phyloP scores from a whole-genome alignment of 2,329 filamentous ascomycete genomes.

The Furcasterigmium sp. region DNA sequence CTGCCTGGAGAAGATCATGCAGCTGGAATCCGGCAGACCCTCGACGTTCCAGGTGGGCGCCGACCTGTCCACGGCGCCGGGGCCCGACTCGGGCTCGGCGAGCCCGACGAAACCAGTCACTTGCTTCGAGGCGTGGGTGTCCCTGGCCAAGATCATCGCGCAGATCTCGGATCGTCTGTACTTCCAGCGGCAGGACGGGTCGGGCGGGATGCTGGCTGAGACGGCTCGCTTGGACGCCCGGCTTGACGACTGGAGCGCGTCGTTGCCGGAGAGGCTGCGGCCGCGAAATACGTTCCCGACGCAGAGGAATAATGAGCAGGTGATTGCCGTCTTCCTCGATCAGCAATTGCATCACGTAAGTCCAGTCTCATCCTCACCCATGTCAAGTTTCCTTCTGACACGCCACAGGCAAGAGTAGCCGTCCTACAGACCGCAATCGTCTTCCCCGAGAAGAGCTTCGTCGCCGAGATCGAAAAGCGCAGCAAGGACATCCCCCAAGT shows the following conservation, averaged over 20 bases:
- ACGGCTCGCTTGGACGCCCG: constrained; percentile 11
- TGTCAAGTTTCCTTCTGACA: neutral
- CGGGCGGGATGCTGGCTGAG: constrained; percentile 6
- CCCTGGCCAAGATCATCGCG: constrained; percentile 11
- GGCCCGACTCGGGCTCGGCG: neutral
- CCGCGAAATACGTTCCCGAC: constrained; percentile 1
- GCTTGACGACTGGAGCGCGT: constrained; percentile 10
- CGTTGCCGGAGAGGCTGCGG: constrained; percentile 7
- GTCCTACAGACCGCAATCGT: constrained; percentile 12
- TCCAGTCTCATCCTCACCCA: neutral
- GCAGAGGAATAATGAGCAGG: constrained; percentile 3
- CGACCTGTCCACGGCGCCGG: neutral
- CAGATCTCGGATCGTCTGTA: neutral
- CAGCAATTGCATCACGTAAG: constrained; percentile 4
- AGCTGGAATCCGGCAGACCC: constrained; percentile 17
- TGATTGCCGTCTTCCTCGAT: constrained; percentile 2
- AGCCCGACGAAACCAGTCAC: neutral
- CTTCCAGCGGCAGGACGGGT: neutral
- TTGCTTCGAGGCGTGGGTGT: constrained; percentile 12
- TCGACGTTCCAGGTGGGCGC: constrained; percentile 14
- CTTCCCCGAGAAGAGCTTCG: constrained; percentile 11
- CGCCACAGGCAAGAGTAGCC: constrained; percentile 9
- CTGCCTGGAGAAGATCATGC: constrained; percentile 35
- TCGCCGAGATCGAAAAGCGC: constrained; percentile 9
- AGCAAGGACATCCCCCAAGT: constrained; percentile 3